Evolutionary conservation across 1,139 yeast genomes (phyloP).

Genomic region (Saccharomycopsis crataegensis): DNA sequence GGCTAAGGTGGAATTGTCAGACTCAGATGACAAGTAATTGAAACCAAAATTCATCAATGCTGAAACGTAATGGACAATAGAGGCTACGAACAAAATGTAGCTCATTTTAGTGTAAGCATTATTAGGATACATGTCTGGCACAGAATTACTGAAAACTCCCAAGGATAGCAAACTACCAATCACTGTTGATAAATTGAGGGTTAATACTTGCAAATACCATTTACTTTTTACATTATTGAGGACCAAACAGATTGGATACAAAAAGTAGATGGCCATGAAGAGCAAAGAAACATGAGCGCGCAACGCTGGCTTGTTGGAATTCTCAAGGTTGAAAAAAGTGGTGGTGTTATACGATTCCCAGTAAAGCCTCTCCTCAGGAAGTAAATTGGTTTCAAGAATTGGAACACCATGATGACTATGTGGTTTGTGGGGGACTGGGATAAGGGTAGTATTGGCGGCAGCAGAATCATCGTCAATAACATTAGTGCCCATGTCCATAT

Average conservation of each 20-base stretch:
- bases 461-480: conserved; percentile 17
- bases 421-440: conserved; percentile 40
- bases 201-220: conserved; percentile 51
- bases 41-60: conserved; percentile 36
- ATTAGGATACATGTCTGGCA: conserved; percentile 62
- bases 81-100: conserved; percentile 46
- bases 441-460: conserved; percentile 19
- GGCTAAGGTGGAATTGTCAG: no score
- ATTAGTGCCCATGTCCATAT: conserved; percentile 22
- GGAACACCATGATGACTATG: conserved; percentile 67
- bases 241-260: conserved; percentile 68
- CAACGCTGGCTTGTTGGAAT: conserved; percentile 45
- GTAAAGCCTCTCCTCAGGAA: conserved; percentile 64
- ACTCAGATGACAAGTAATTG: conserved; percentile 33
- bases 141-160: conserved; percentile 51
- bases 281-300: conserved; percentile 48
- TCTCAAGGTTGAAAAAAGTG: conserved; percentile 57
- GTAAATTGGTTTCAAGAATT: conserved; percentile 57
- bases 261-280: conserved; percentile 39
- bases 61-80: conserved; percentile 45
- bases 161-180: conserved; percentile 50
- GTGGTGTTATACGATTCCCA: conserved; percentile 85
- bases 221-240: conserved; percentile 52
- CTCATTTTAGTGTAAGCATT: conserved; percentile 68
- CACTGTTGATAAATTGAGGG: conserved; percentile 41